phyloP scores from a whole-genome alignment of 805 yeast genomes.

The Lachancea dasiensis region DNA sequence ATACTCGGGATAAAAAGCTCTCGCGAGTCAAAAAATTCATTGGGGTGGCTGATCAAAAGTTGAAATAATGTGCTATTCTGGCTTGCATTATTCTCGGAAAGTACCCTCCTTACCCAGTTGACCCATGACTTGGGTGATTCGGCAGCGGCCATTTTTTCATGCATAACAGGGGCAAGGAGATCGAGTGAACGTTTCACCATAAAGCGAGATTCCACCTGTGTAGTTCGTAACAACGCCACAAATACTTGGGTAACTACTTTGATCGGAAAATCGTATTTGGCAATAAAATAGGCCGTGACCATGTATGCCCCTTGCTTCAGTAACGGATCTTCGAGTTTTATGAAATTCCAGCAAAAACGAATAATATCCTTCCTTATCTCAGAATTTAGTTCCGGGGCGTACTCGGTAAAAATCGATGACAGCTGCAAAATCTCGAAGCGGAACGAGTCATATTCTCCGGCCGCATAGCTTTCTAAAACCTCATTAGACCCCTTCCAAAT shows the following conservation, averaged over 20 bases:
- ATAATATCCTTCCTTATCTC: constrained; percentile 76
- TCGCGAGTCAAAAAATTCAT: constrained; percentile 75
- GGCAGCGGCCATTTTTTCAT: constrained; percentile 50
- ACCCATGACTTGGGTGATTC: constrained; percentile 64
- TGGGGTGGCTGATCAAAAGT: constrained; percentile 80
- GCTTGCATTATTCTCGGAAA: constrained; percentile 81
- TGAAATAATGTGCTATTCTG: constrained; percentile 86
- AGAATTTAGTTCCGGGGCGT: constrained; percentile 53
- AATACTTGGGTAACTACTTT: constrained; percentile 88
- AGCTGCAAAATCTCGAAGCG: constrained; percentile 75
- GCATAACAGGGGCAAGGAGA: constrained; percentile 79
- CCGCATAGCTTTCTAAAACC: constrained; percentile 38
- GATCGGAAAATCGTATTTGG: constrained; percentile 81
- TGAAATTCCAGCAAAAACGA: constrained; percentile 90
- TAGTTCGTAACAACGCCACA: constrained; percentile 79
- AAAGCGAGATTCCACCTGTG: constrained; percentile 76
- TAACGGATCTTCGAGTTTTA: constrained; percentile 80
- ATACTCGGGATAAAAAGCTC: constrained; percentile 86
- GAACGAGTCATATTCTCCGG: constrained; percentile 68
- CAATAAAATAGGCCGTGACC: constrained; percentile 77
- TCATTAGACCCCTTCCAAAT: constrained; percentile 68
- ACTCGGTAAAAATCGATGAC: constrained; percentile 68
- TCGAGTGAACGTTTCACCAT: constrained; percentile 85
- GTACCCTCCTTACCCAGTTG: constrained; percentile 88
- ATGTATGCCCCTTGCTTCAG: constrained; percentile 92